Evolutionary conservation across 2,329 filamentous ascomycete species (phyloP).

Genomic region (Ceratocystis lukuohia): DNA sequence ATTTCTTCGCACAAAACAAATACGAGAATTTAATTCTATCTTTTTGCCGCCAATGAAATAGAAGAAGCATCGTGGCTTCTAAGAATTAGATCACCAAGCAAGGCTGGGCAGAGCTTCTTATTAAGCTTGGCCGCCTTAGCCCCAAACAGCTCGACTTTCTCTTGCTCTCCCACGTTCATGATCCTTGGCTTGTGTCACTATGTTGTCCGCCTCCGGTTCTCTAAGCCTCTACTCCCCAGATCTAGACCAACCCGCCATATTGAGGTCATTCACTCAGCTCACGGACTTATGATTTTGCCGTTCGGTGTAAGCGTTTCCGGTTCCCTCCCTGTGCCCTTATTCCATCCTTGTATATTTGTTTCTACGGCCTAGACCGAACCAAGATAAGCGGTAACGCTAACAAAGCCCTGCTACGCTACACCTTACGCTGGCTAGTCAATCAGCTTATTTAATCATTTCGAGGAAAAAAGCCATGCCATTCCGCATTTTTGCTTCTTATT

Average conservation of each 20-base stretch:
- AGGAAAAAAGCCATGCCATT: neutral
- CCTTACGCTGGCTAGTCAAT: too few relatives aligned
- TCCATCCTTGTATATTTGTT: neutral
- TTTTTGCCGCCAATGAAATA: neutral
- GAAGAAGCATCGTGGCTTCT: too few relatives aligned
- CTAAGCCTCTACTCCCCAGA: neutral
- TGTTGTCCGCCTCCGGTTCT: neutral
- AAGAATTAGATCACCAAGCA: neutral
- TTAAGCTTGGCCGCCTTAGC: neutral
- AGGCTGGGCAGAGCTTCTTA: neutral
- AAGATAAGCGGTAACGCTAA: neutral
- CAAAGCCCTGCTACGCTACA: neutral
- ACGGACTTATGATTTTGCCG: neutral
- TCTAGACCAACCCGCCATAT: neutral
- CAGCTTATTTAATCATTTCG: neutral
- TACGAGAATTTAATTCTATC: neutral
- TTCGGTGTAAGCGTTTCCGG: slow-evolving; percentile 1
- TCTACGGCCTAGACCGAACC: neutral
- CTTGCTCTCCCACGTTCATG: neutral
- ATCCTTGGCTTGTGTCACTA: neutral
- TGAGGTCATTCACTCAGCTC: neutral
- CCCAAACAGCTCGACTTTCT: neutral
- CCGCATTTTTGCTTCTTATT: neutral
- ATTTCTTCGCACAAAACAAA: neutral
- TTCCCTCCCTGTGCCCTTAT: neutral